phyloP scores from a whole-genome alignment of 164 flowering plant species.

The Vitis rotundifolia region DNA sequence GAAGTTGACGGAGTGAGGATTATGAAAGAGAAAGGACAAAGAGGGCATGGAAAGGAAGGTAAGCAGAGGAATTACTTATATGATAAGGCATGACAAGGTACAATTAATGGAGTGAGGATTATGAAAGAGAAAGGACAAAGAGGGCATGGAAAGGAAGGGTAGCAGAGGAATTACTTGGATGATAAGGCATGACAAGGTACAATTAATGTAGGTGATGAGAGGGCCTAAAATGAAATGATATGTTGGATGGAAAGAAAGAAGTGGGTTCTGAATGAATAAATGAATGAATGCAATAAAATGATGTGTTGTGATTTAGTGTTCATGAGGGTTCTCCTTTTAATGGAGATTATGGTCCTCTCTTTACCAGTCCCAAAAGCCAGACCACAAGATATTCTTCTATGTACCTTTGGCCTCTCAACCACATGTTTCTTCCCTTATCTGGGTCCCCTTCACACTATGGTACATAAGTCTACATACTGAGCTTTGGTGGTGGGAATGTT shows the following conservation, averaged over 20 bases:
- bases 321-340: constrained; percentile 17
- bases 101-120: constrained; percentile 20
- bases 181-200: constrained; percentile 44
- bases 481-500: too few relatives aligned
- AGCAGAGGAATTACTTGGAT: constrained; percentile 57
- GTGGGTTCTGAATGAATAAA: constrained; percentile 39
- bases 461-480: too few relatives aligned
- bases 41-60: constrained; percentile 52
- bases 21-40: constrained; percentile 18
- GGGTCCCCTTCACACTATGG: neutral
- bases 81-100: constrained; percentile 43
- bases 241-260: constrained; percentile 6
- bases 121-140: constrained; percentile 20
- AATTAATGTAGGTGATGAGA: constrained; percentile 14
- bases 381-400: constrained; percentile 21
- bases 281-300: constrained; percentile 42
- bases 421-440: neutral
- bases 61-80: constrained; percentile 55
- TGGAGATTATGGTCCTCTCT: constrained; percentile 15
- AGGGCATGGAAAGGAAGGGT: constrained; percentile 51
- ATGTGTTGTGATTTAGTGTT: constrained; percentile 17
- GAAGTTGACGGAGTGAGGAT: too few relatives aligned
- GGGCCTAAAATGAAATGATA: constrained; percentile 17
- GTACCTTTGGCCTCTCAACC: neutral
- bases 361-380: constrained; percentile 16